phyloP scores from a whole-genome alignment of 2,329 filamentous ascomycete species.

The Xylaria digitata region DNA sequence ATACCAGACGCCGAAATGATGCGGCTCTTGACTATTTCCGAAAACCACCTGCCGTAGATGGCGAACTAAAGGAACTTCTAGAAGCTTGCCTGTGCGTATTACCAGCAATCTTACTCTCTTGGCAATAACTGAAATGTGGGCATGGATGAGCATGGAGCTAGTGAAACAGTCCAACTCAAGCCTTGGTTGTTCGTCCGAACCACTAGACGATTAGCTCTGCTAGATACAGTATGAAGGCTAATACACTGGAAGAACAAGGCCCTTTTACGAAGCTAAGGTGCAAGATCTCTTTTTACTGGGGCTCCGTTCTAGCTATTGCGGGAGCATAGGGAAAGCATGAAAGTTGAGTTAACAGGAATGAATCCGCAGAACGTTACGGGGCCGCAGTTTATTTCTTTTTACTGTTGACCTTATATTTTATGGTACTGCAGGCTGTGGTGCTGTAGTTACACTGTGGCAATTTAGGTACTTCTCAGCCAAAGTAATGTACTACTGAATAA shows the following conservation, averaged over 20 bases:
- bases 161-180: neutral
- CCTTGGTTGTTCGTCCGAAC: neutral
- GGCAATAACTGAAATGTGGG: constrained; percentile 11
- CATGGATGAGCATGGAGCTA: neutral
- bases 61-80: neutral
- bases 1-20: constrained; percentile 10
- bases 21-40: constrained; percentile 11
- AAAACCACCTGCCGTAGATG: neutral
- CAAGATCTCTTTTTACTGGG: neutral
- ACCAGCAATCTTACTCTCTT: constrained; percentile 22
- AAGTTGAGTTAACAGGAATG: neutral
- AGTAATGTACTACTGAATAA: neutral
- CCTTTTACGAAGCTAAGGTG: neutral
- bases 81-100: neutral
- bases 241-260: neutral
- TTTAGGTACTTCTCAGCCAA: neutral
- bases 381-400: too few species aligned
- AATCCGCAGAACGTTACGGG: neutral
- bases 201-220: neutral
- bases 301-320: neutral
- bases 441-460: constrained; percentile 3
- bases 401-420: neutral
- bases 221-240: neutral
- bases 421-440: constrained; percentile 11
- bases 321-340: neutral